Evolutionary conservation across 495 filamentous ascomycete genomes (phyloP).

Genomic region (Clavariopsis aquatica): DNA sequence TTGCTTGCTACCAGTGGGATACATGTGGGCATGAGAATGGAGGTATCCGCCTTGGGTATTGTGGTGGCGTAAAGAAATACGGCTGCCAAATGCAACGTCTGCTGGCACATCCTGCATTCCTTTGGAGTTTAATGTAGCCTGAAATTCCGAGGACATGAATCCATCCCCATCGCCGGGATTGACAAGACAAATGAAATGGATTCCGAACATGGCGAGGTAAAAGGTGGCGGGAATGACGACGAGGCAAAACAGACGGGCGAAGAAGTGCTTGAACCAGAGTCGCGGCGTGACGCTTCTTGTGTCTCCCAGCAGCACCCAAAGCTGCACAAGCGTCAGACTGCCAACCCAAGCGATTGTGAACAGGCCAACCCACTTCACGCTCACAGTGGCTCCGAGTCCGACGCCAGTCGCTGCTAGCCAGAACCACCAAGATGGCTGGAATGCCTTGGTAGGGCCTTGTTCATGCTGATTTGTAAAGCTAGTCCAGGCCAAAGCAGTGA

Average conservation of each 20-base stretch:
- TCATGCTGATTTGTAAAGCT: conserved; percentile 98
- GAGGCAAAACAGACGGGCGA: conserved; percentile 86
- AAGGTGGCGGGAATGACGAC: conserved; percentile 87
- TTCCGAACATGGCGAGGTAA: conserved; percentile 93
- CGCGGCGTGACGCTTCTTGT: conserved; percentile 78
- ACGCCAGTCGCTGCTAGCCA: conserved; percentile 89
- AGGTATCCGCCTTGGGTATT: conserved; percentile 98
- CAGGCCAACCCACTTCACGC: conserved; percentile 97
- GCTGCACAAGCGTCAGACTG: conserved; percentile 81
- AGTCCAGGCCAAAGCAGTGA: conserved; percentile 86
- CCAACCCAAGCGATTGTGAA: conserved; percentile 99
- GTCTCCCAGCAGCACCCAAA: conserved; percentile 94
- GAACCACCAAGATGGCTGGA: conserved; percentile 92
- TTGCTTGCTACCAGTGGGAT: conserved; percentile 94
- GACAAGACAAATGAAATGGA: conserved; percentile 88
- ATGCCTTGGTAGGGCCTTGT: conserved; percentile 81
- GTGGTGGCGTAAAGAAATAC: conserved; percentile 81
- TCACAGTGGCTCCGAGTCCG: conserved; percentile 84
- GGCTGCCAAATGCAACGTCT: conserved; percentile 86
- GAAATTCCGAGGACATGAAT: conserved; percentile 99
- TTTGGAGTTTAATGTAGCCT: conserved; percentile 94
- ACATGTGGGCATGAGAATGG: conserved; percentile 96
- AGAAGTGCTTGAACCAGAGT: conserved; percentile 91
- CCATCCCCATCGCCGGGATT: conserved; percentile 98
- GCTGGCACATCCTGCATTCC: conserved; percentile 92